Evolutionary conservation across 2,329 filamentous ascomycete genomes (phyloP), one percentile per base, ranked within the genome.

Genomic region (Ascochyta rabiei): DNA sequence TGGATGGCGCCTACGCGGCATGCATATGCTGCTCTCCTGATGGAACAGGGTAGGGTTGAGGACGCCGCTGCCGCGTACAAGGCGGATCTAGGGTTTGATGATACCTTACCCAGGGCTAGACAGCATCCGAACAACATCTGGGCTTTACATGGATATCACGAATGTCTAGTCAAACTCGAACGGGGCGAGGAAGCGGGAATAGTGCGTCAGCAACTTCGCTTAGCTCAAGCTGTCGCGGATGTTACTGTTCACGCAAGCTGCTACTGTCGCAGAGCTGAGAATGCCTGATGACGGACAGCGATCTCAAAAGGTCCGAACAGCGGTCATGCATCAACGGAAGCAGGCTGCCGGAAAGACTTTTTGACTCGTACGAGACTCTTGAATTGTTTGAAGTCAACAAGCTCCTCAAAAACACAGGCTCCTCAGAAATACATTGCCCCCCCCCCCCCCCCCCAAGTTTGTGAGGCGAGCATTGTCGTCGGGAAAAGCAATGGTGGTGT

Each of bases 1-100:
- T 91, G 89, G 88, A 90, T 91, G 88, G 86, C 89, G 67, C 89
- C 89, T 0, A 83, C 85, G 0, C 79, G 88, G 3, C 89, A 91
- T 70, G 88, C 88, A 0, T 87, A 87, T 45, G 88, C 86, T 1
- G 89, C 88, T 0, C 76, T 92, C 3, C 69, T 90, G 26, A 77
- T 90, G 12, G 89, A 91, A 66, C 87, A 89, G 64, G 84, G 82
- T n/a, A 61, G 57, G 15, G 58, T 76, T 5, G 68, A 75, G 48
- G 73, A 77, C 46, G 77, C 77, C 6, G 64, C 68, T 13, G 60
- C 64, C 8, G 71, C 70, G 10, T 78, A 78, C 39, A 69, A 62
- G 15, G 76, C 72, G 6, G 77, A 79, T 62, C 63, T 79, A 13
- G 77, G 76, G 0, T 68, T 78, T 13, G 73, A 77, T 43, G 67